Base-by-base conservation (phyloP, 2,329 filamentous ascomycete species). In the Trematosphaeria pertusa region DNA sequence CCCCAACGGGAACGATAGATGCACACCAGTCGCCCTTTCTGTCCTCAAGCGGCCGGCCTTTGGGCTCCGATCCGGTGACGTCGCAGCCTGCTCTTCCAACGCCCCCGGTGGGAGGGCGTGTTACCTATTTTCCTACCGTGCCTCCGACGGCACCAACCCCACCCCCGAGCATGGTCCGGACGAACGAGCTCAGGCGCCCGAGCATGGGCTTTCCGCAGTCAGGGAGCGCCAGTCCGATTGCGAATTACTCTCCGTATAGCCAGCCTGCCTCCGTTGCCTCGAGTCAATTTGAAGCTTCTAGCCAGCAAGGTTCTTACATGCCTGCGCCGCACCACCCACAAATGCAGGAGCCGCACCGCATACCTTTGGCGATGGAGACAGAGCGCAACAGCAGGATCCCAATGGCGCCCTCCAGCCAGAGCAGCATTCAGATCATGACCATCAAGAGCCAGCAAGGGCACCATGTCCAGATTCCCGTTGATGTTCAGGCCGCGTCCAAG, bases 401-500 rank as follows among this genome's bases (percentile, higher is more conserved):
- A 3, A 74, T 79, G 46, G 71, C 73, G 3, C 76, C 77, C 11
- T 73, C 74, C 11, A 69, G 70, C 8, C 75, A 76, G 44, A 77
- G 74, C 51, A 75, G 72, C 37, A 79, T 78, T 46, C 80, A 78
- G 58, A 75, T 80, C 62, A 79, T 81, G 77, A 82, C 78, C 2
- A 65, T 80, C 42, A 74, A 79, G 55, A 81, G 77, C 12, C 75
- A 75, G 40, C 72, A 75, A 34, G 79, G 80, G 14, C 67, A 71
- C 35, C 74, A 75, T 28, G 78, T 82, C 43, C 76, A 80, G 53
- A 84, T 92, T 37, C 86, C 87, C 11, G 85, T 93, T 8, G 90
- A 96, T 66, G 85, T 89, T 33, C 87, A 90, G 58, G 87, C 90
- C 60, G 91, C 87, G 10, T 95, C 91, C 10, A 87, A 86, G 57